Evolutionary conservation across 371 early-diverging fungal genomes (phyloP).

Genomic region (Mortierella sp.): DNA sequence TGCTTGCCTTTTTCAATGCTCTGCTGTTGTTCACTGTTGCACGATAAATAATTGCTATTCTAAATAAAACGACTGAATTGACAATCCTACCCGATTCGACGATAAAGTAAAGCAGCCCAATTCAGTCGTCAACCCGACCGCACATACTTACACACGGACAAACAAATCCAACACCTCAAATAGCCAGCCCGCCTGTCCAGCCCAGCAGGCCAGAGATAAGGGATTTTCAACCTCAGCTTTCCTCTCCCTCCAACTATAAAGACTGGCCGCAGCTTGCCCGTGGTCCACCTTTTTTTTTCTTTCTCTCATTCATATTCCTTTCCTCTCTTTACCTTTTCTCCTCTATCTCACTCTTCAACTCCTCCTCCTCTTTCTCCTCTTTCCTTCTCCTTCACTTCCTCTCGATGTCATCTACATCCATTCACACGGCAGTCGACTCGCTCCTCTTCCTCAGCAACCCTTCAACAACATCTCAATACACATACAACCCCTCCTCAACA

Average conservation of each 20-base stretch:
- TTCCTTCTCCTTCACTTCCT: not conserved
- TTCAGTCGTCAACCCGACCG: constrained; percentile 32
- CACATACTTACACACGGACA: not conserved
- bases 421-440: constrained; percentile 27
- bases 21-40: not conserved
- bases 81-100: not conserved
- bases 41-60: not conserved
- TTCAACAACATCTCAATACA: not conserved
- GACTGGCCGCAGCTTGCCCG: constrained; percentile 10
- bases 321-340: not conserved
- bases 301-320: not conserved
- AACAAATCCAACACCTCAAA: not conserved
- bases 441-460: constrained; percentile 25
- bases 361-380: not conserved
- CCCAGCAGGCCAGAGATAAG: constrained; percentile 8
- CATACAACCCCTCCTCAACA: constrained; percentile 9
- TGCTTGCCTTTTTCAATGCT: not conserved
- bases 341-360: not conserved
- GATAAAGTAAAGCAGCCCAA: not conserved
- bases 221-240: constrained; percentile 5
- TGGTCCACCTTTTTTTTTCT: constrained; percentile 7
- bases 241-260: not conserved
- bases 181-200: not conserved
- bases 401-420: constrained; percentile 3
- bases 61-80: not conserved